A percentile compares a stretch with the other conserved stretches of the same genome.
Evolutionary conservation across 2,329 filamentous ascomycete genomes (phyloP).

Genomic region (Drechslerella coelobrocha): DNA sequence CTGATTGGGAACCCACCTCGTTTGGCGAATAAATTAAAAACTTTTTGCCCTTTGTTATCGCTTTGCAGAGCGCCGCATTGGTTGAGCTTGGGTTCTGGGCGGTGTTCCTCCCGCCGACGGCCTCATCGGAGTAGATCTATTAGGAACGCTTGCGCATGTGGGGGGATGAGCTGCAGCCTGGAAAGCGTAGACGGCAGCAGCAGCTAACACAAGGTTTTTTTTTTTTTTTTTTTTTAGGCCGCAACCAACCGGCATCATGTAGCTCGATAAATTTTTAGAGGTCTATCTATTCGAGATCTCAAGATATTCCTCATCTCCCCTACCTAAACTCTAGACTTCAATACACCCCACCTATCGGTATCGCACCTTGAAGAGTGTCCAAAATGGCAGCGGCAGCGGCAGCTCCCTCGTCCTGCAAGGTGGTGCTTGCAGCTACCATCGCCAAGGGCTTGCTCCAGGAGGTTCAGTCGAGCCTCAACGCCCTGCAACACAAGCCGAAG

Average conservation of each 20-base stretch:
- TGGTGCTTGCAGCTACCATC: constrained; percentile 85
- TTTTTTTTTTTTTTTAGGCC: neutral
- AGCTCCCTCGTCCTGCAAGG: constrained; percentile 76
- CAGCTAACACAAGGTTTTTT: neutral
- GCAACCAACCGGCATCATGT: neutral
- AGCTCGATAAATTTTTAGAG: constrained; percentile 2
- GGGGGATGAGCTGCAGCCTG: neutral
- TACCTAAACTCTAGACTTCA: too few species aligned
- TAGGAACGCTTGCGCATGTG: neutral
- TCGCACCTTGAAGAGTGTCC: too few species aligned
- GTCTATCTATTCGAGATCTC: too few species aligned
- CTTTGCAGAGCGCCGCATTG: constrained; percentile 17
- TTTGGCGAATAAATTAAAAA: too few species aligned
- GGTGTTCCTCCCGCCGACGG: constrained; percentile 14
- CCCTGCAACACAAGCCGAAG: constrained; percentile 66
- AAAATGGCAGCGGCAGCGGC: constrained; percentile 20
- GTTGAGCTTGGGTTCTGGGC: neutral
- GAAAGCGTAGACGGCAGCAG: neutral
- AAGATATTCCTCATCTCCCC: too few species aligned
- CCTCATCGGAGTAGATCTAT: neutral
- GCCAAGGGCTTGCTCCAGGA: constrained; percentile 79
- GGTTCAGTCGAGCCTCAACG: constrained; percentile 66
- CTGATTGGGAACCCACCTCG: constrained; percentile 29
- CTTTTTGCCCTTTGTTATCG: too few species aligned
- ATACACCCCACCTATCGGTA: too few species aligned